phyloP scores from a whole-genome alignment of 2,329 filamentous ascomycete species.

The Penicillium aurantiogriseum region DNA sequence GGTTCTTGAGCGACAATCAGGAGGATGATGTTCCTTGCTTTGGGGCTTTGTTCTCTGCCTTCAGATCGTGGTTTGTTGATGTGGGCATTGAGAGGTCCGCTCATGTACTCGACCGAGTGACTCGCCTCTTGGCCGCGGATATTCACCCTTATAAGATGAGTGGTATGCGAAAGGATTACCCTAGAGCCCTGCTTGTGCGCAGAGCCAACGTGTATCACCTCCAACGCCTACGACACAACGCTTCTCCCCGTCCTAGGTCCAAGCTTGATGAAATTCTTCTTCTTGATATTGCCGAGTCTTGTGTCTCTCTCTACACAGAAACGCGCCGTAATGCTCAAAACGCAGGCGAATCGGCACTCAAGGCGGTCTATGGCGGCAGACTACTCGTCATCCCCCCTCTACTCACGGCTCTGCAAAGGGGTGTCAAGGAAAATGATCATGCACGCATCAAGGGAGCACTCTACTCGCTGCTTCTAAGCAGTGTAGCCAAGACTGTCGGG shows the following conservation, averaged over 20 bases:
- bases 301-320: conserved; percentile 88
- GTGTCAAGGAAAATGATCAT: conserved; percentile 76
- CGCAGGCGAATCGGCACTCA: conserved; percentile 88
- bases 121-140: conserved; percentile 80
- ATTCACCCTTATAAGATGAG: conserved; percentile 92
- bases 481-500: conserved; percentile 79
- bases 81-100: conserved; percentile 95
- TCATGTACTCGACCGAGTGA: conserved; percentile 84
- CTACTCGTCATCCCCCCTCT: conserved; percentile 88
- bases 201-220: conserved; percentile 93
- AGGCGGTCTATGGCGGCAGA: conserved; percentile 82
- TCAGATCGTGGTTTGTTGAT: conserved; percentile 94
- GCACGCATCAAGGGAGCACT: conserved; percentile 92
- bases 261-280: conserved; percentile 84
- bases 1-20: conserved; percentile 77
- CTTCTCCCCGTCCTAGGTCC: conserved; percentile 80
- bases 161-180: conserved; percentile 87
- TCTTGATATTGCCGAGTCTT: conserved; percentile 83
- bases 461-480: conserved; percentile 87
- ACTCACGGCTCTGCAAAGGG: conserved; percentile 72
- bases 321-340: conserved; percentile 91
- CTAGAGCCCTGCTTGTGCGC: conserved; percentile 85
- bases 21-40: conserved; percentile 97
- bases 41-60: conserved; percentile 86
- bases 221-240: conserved; percentile 90